Conservation (phyloP, 768 basidiomycete species). For the Collybia sordida region DNA sequence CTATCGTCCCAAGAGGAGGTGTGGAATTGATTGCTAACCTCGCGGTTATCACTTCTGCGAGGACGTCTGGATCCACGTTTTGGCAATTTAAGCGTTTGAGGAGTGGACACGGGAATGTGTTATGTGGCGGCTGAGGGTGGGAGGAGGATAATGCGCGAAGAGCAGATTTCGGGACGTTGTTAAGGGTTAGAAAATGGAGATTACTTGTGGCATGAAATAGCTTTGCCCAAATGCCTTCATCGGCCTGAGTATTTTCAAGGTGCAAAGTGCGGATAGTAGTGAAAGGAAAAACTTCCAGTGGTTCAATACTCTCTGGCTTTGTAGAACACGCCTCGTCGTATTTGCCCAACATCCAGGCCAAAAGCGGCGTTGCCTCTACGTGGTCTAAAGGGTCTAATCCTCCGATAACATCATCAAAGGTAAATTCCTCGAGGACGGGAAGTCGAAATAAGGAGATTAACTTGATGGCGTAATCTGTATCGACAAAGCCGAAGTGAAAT, state of each 20-base stretch:
- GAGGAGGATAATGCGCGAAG: slow-evolving; percentile 17
- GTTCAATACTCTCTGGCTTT: background rate
- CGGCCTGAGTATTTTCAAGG: slow-evolving; percentile 26
- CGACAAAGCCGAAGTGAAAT: slow-evolving; percentile 44
- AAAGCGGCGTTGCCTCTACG: slow-evolving; percentile 34
- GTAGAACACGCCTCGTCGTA: background rate
- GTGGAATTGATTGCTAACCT: slow-evolving; percentile 8
- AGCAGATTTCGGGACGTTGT: slow-evolving; percentile 19
- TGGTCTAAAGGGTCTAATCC: slow-evolving; percentile 30
- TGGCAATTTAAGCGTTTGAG: slow-evolving; percentile 26
- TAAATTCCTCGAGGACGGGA: slow-evolving; percentile 35
- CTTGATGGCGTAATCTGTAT: slow-evolving; percentile 34
- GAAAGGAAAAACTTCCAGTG: slow-evolving; percentile 13
- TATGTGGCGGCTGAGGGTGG: background rate
- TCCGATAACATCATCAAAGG: slow-evolving; percentile 46
- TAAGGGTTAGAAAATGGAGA: slow-evolving; percentile 20
- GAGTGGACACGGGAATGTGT: slow-evolving; percentile 14
- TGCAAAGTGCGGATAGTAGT: slow-evolving; percentile 29
- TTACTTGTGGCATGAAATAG: slow-evolving; percentile 27
- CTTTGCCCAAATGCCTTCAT: slow-evolving; percentile 13
- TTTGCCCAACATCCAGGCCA: slow-evolving; percentile 29
- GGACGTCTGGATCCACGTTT: slow-evolving; percentile 19
- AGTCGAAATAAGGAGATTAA: slow-evolving; percentile 37
- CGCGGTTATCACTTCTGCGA: slow-evolving; percentile 18
- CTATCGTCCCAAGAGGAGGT: slow-evolving; percentile 13